Evolutionary conservation across 202 grass and related monocot genomes (phyloP), one percentile per base, ranked within the genome.

Genomic region (Schoenoplectus triqueter): DNA sequence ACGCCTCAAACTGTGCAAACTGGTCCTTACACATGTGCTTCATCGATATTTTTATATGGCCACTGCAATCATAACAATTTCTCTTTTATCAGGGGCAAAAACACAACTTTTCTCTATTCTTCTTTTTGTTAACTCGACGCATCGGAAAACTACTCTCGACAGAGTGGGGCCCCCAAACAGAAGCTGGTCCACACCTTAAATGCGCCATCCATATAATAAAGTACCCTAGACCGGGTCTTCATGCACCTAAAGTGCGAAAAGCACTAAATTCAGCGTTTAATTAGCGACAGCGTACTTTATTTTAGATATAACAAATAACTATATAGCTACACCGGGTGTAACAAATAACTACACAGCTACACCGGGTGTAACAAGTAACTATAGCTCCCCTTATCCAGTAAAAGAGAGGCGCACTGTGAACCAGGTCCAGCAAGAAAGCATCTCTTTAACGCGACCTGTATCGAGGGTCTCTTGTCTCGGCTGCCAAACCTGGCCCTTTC

Each of bases 401-500:
- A 19, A 21, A 9, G 5, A 1, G 49, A 6, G 74, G 52, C 0
- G 31, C 21, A 82, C n/a, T 13, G 47, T 82, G 51, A 39, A 67
- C 80, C 20, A 10, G 80, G 80, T 52, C 13, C 62, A 68, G 31
- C 2, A 67, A 66, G 44, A 50, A 82, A 69, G 3, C 5, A 59
- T 18, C 3, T 10, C 14, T 66, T 55, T 59, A 69, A 69, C 64
- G 48, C 22, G 44, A 69, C 81, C 65, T 55, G 49, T 55, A 44
- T 69, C 47, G 64, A 69, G 46, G 65, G 81, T 83, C 64, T 70
- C 31, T 57, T 31, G 6, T 59, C 64, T 83, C 64, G 22, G 65
- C 81, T 83, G 81, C 81, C 81, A 83, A 83, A 69, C 65, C 81
- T 83, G 81, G 64, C 81, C 81, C 81, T 83, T 83, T 83, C 64